These are phyloP conservation scores for Hymenoscyphus occultus DNA, from an alignment of 2,329 filamentous ascomycete genomes.

Conservation along the genomic window DNA sequence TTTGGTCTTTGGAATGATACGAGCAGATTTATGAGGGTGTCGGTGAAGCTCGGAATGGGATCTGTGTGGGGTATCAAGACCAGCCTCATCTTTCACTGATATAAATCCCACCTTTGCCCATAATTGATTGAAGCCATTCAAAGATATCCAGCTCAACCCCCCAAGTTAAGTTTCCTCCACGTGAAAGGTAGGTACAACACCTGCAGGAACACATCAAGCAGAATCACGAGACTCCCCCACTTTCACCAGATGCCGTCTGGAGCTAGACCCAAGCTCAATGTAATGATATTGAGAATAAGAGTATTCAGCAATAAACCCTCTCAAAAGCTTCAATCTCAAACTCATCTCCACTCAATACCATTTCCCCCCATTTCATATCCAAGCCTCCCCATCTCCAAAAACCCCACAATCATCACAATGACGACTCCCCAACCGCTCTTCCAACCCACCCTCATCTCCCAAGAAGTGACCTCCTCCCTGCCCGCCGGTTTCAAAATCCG, in stretches of 20 bases:
- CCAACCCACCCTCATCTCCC: constrained; percentile 70
- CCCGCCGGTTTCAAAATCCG: constrained; percentile 80
- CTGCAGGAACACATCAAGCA: neutral
- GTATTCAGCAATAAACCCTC: neutral
- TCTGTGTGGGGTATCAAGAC: neutral
- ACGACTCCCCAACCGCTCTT: constrained; percentile 54
- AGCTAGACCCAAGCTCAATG: neutral
- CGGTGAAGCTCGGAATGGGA: neutral
- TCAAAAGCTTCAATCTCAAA: neutral
- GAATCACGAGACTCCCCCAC: constrained; percentile 1
- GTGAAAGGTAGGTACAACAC: neutral
- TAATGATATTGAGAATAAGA: neutral
- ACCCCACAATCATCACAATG: neutral
- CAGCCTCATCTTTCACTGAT: neutral
- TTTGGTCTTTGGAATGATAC: neutral
- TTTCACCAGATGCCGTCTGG: neutral
- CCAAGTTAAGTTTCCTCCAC: neutral
- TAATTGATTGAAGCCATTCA: neutral
- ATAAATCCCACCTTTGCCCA: neutral
- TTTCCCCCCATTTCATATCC: neutral
- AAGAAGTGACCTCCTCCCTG: constrained; percentile 65
- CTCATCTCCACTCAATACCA: neutral
- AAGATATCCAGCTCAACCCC: neutral
- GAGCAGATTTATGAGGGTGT: neutral
- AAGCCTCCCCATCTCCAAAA: neutral